Evolutionary conservation across 2,329 filamentous ascomycete genomes (phyloP).

Genomic region (Eurotiales sp.): DNA sequence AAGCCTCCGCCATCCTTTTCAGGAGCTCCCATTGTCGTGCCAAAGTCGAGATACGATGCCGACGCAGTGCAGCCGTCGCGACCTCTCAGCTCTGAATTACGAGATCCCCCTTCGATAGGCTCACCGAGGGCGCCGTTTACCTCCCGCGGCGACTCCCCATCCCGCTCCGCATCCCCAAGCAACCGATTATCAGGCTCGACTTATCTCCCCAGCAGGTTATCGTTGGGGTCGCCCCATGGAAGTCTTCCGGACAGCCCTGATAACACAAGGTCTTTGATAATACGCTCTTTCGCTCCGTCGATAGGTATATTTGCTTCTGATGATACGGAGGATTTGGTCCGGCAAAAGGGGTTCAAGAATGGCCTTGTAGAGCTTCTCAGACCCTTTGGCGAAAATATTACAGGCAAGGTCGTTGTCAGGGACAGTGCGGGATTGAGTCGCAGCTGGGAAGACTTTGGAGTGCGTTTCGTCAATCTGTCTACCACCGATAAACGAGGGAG

Average conservation of each 20-base stretch:
- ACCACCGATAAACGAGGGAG: conserved; percentile 34
- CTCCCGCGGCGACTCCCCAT: conserved; percentile 52
- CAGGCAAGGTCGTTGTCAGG: conserved; percentile 82
- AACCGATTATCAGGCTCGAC: conserved; percentile 57
- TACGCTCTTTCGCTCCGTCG: conserved; percentile 83
- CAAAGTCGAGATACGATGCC: conserved; percentile 55
- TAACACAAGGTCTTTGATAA: conserved; percentile 62
- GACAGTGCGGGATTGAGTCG: conserved; percentile 84
- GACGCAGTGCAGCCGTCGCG: conserved; percentile 50
- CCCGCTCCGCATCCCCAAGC: conserved; percentile 64
- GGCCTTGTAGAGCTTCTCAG: conserved; percentile 82
- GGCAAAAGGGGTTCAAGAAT: conserved; percentile 76
- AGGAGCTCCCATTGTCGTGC: conserved; percentile 57
- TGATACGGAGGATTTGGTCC: conserved; percentile 76
- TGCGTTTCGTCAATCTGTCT: conserved; percentile 76
- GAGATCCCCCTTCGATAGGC: conserved; percentile 54
- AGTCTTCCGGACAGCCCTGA: conserved; percentile 52
- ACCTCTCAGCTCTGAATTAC: conserved; percentile 39
- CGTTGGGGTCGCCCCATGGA: conserved; percentile 46
- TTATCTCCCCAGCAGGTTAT: conserved; percentile 45
- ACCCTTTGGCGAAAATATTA: conserved; percentile 84
- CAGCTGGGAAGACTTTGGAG: conserved; percentile 82
- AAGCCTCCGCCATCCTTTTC: conserved; percentile 68
- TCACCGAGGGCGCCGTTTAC: conserved; percentile 57
- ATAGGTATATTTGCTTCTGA: conserved; percentile 81